Evolutionary conservation across 805 yeast species (phyloP).

Genomic region (Pichia thaimueangensis): DNA sequence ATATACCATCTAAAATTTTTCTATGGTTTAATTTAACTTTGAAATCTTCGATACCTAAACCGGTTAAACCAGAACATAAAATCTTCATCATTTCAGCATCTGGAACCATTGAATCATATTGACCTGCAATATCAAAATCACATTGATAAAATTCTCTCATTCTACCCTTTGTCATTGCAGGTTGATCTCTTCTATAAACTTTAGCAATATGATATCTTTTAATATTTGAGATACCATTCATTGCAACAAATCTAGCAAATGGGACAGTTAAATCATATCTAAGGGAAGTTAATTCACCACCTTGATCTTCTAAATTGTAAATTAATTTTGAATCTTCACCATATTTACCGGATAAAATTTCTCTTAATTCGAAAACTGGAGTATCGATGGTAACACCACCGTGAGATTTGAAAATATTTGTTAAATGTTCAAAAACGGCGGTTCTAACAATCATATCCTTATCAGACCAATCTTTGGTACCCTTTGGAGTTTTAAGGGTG

Average conservation of each 20-base stretch:
- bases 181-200: conserved; percentile 98
- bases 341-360: conserved; percentile 92
- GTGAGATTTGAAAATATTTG: conserved; percentile 79
- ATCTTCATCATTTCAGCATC: conserved; percentile 86
- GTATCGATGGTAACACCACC: conserved; percentile 99
- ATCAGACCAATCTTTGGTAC: conserved; percentile 98
- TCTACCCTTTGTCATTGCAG: conserved; percentile 99
- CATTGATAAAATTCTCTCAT: conserved; percentile 99
- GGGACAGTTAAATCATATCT: conserved; percentile 98
- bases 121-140: conserved; percentile 96
- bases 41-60: conserved; percentile 81
- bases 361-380: conserved; percentile 95
- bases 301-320: conserved; percentile 95
- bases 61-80: conserved; percentile 75
- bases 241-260: conserved; percentile 94
- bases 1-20: conserved; percentile 92
- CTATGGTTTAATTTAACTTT: conserved; percentile 92
- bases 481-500: conserved; percentile 90
- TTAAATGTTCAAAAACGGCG: conserved; percentile 69
- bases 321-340: conserved; percentile 98
- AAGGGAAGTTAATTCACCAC: conserved; percentile 93
- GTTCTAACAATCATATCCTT: conserved; percentile 94
- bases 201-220: conserved; percentile 97
- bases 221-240: conserved; percentile 84
- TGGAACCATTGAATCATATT: conserved; percentile 90